phyloP scores from a whole-genome alignment of 345 rosid genomes.

The Citrus reticulata region DNA sequence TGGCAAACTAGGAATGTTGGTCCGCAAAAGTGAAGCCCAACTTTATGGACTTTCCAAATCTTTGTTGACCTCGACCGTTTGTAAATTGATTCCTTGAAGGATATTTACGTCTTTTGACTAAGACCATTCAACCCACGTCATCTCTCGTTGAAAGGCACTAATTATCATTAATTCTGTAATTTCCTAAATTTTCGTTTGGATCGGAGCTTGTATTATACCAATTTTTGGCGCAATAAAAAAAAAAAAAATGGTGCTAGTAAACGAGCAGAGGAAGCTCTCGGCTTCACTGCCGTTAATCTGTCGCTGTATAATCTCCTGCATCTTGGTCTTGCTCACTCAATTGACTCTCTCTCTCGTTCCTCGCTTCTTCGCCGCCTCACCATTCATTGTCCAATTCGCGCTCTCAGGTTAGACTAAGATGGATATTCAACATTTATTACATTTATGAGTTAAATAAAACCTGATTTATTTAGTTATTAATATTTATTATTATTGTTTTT shows the following conservation, averaged over 20 bases:
- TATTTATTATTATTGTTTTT: not conserved
- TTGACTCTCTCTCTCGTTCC: conserved; percentile 37
- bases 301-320: conserved; percentile 33
- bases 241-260: conserved; percentile 24
- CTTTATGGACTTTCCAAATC: not conserved
- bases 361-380: conserved; percentile 39
- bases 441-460: not conserved
- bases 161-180: not conserved
- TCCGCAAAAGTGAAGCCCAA: not conserved
- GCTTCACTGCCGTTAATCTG: conserved; percentile 10
- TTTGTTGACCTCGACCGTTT: not conserved
- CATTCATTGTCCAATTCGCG: conserved; percentile 34
- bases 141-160: not conserved
- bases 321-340: conserved; percentile 42
- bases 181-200: not conserved
- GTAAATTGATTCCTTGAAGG: not conserved
- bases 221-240: conserved; percentile 20
- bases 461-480: not conserved
- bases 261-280: conserved; percentile 8
- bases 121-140: not conserved
- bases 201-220: not conserved
- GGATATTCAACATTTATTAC: not conserved
- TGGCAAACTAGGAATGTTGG: not conserved
- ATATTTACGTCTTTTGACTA: not conserved
- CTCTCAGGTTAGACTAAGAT: conserved; percentile 34